A percentile compares a stretch with the other conserved stretches of the same genome.
phyloP scores from a whole-genome alignment of 75 land plant species.

The Selaginella tamariscina region DNA sequence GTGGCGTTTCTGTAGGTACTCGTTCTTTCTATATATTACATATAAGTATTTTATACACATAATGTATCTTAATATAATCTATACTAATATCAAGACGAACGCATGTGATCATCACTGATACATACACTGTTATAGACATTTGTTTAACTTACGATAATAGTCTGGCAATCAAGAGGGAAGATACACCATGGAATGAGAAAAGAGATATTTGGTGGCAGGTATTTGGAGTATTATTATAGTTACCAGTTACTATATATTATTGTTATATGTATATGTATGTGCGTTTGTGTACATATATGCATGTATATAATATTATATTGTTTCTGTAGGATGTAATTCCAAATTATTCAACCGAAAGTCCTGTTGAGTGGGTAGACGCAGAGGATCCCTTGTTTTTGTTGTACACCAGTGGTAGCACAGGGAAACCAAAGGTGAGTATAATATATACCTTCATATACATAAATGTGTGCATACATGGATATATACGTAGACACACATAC shows the following conservation, averaged over 20 bases:
- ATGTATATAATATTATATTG: no score
- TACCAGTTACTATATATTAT: neutral
- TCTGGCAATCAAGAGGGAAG: slow-evolving; percentile 50
- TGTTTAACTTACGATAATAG: slow-evolving; percentile 71
- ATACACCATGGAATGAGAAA: slow-evolving; percentile 59
- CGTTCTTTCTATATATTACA: neutral
- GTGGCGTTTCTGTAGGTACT: slow-evolving; percentile 50
- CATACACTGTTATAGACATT: slow-evolving; percentile 41
- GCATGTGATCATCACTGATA: no score
- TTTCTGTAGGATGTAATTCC: slow-evolving; percentile 54
- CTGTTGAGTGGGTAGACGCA: slow-evolving; percentile 91
- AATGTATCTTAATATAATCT: no score
- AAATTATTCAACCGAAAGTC: slow-evolving; percentile 47
- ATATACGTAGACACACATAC: no score
- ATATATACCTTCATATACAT: no score
- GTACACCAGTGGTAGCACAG: slow-evolving; percentile 98
- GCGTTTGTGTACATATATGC: no score
- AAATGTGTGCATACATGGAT: no score
- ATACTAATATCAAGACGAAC: no score
- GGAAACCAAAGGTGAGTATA: slow-evolving; percentile 95
- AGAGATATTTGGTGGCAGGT: slow-evolving; percentile 99
- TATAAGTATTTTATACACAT: neutral
- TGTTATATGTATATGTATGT: no score
- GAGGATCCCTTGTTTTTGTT: slow-evolving; percentile 92
- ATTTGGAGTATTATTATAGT: neutral